Conservation (phyloP, 1,284 basidiomycete species). For the Sparassis latifolia region DNA sequence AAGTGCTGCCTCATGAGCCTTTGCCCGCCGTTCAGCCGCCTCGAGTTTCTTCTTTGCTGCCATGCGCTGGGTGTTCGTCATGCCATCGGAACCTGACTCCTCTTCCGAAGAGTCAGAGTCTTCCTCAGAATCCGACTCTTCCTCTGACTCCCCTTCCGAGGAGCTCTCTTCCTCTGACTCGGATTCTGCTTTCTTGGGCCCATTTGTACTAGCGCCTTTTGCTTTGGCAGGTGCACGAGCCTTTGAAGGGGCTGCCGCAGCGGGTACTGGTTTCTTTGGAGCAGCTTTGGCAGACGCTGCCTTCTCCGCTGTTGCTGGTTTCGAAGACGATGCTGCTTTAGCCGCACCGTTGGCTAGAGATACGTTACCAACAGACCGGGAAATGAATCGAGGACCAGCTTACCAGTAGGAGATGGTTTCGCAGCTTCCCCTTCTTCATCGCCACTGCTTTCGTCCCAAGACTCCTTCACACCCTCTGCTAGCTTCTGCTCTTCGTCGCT, state of each 20-base stretch:
- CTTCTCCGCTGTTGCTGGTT: constrained; percentile 18
- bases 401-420: constrained; percentile 10
- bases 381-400: neutral
- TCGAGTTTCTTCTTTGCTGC: constrained; percentile 78
- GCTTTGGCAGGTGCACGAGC: constrained; percentile 20
- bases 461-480: constrained; percentile 56
- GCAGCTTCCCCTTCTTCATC: constrained; percentile 44
- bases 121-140: constrained; percentile 35
- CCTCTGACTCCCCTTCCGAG: constrained; percentile 37
- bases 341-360: constrained; percentile 7
- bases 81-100: constrained; percentile 46
- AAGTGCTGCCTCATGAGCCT: constrained; percentile 82
- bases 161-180: constrained; percentile 18
- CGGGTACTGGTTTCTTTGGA: constrained; percentile 2
- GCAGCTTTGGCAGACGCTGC: constrained; percentile 14
- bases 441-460: constrained; percentile 83
- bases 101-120: constrained; percentile 40
- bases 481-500: constrained; percentile 42
- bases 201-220: constrained; percentile 13
- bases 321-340: constrained; percentile 5
- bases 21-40: constrained; percentile 75
- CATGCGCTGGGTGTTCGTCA: constrained; percentile 58
- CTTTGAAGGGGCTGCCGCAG: constrained; percentile 23
- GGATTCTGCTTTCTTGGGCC: constrained; percentile 14
- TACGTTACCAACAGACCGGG: too few species aligned